A percentile compares a stretch with the other conserved stretches of the same genome.
phyloP scores from a whole-genome alignment of 78 protist species.

The Isochrysis galbana region DNA sequence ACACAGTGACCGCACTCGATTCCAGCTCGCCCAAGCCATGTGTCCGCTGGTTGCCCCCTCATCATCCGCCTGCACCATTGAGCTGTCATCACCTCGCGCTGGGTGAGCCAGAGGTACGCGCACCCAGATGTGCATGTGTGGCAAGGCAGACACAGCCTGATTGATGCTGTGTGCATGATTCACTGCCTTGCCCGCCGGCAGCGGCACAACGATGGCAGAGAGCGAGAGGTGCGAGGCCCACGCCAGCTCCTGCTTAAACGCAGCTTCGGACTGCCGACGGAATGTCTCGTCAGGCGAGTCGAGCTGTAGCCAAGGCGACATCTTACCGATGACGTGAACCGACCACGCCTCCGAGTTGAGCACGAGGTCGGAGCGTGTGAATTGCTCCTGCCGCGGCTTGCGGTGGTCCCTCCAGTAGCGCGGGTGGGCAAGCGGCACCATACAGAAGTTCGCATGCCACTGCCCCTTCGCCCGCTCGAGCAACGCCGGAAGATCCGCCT shows the following conservation, averaged over 20 bases:
- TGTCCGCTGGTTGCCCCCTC: not conserved
- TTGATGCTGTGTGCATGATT: slow-evolving; percentile 14
- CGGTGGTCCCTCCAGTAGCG: slow-evolving; percentile 23
- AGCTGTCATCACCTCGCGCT: not conserved
- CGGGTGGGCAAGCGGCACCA: slow-evolving; percentile 61
- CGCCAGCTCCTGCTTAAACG: slow-evolving; percentile 63
- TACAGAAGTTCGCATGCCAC: slow-evolving; percentile 37
- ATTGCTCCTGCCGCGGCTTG: slow-evolving; percentile 41
- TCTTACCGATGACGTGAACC: slow-evolving; percentile 55
- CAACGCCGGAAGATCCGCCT: not conserved
- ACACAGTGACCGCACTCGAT: slow-evolving; percentile 58
- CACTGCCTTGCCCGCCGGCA: not conserved
- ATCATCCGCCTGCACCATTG: not conserved
- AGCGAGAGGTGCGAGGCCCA: slow-evolving; percentile 76
- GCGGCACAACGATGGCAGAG: slow-evolving; percentile 67
- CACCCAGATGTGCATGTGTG: not conserved
- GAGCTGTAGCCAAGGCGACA: slow-evolving; percentile 39
- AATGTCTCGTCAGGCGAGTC: not conserved
- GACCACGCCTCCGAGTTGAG: slow-evolving; percentile 55
- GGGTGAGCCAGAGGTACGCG: not conserved
- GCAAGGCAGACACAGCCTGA: not conserved
- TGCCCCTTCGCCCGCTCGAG: not conserved
- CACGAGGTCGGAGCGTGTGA: slow-evolving; percentile 61
- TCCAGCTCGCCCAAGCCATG: slow-evolving; percentile 74
- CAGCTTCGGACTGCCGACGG: slow-evolving; percentile 22